Percentiles rank a stretch among this genome's conserved stretches.
Conservation (phyloP, 495 filamentous ascomycete genomes). For the Ramalina intermedia region DNA sequence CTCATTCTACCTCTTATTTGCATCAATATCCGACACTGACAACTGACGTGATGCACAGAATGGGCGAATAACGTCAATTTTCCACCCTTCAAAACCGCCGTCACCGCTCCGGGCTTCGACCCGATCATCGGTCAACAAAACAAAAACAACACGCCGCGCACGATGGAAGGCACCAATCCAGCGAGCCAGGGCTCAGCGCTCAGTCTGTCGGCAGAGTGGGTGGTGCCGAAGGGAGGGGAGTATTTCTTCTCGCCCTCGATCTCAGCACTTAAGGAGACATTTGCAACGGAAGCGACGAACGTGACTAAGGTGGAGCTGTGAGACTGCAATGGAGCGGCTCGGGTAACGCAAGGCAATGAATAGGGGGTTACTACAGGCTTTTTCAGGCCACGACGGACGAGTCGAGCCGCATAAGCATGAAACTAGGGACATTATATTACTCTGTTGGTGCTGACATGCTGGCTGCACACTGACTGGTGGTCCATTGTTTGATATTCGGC, state of each 20-base stretch:
- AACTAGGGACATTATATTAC: too few species aligned
- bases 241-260: slow-evolving; percentile 19
- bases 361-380: too few species aligned
- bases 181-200: slow-evolving; percentile 12
- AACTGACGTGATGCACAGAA: not conserved
- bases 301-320: too few species aligned
- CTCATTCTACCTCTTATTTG: not conserved
- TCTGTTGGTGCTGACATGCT: too few species aligned
- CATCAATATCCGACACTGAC: not conserved
- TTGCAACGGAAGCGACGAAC: not conserved
- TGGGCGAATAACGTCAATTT: slow-evolving; percentile 17
- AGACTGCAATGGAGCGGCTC: too few species aligned
- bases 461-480: too few species aligned
- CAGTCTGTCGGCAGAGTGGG: slow-evolving; percentile 13
- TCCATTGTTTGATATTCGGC: too few species aligned
- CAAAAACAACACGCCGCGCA: not conserved
- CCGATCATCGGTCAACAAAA: slow-evolving; percentile 22
- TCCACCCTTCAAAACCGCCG: slow-evolving; percentile 1
- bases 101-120: slow-evolving; percentile 18
- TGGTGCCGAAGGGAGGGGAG: slow-evolving; percentile 18
- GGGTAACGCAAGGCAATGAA: too few species aligned
- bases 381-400: too few species aligned
- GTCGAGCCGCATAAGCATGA: too few species aligned
- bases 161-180: slow-evolving; percentile 10
- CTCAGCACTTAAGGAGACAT: slow-evolving; percentile 7